A percentile compares a stretch with the other conserved stretches of the same genome.
phyloP scores from a whole-genome alignment of 148 eudicot genomes.

The Arbutus unedo region DNA sequence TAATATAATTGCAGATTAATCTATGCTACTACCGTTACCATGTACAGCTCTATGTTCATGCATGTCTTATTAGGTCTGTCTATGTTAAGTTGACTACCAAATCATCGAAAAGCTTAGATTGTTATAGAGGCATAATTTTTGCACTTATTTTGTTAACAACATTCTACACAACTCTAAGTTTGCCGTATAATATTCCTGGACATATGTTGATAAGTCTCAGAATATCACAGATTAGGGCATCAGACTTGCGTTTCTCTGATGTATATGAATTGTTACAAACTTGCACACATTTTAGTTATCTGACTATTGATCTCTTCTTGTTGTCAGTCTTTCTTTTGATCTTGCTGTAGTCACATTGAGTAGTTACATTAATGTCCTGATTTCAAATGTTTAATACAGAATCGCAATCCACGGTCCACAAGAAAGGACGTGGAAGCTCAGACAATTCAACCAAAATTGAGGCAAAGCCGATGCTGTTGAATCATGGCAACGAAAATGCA shows the following conservation, averaged over 20 bases:
- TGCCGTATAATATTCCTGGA: not conserved
- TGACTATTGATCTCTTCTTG: not conserved
- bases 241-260: constrained; percentile 2
- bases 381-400: constrained; percentile 18
- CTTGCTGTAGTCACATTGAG: not conserved
- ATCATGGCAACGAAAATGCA: not conserved
- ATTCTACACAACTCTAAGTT: not conserved
- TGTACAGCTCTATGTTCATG: not conserved
- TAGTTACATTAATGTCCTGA: not conserved
- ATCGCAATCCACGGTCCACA: not conserved
- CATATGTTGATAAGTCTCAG: not conserved
- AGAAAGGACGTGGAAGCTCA: constrained; percentile 9
- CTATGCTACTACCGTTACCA: not conserved
- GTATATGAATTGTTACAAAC: not conserved
- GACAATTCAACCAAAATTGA: constrained; percentile 12
- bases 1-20: not conserved
- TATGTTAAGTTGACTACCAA: too few species aligned
- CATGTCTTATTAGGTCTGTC: not conserved
- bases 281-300: too few species aligned
- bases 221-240: not conserved
- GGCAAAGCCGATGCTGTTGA: not conserved
- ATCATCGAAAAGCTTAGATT: not conserved
- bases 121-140: not conserved
- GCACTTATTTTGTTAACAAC: not conserved
- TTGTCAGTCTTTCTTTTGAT: not conserved